A percentile compares a stretch with the other conserved stretches of the same genome.
Evolutionary conservation across 805 yeast species (phyloP).

Genomic region (Yarrowia divulgata): DNA sequence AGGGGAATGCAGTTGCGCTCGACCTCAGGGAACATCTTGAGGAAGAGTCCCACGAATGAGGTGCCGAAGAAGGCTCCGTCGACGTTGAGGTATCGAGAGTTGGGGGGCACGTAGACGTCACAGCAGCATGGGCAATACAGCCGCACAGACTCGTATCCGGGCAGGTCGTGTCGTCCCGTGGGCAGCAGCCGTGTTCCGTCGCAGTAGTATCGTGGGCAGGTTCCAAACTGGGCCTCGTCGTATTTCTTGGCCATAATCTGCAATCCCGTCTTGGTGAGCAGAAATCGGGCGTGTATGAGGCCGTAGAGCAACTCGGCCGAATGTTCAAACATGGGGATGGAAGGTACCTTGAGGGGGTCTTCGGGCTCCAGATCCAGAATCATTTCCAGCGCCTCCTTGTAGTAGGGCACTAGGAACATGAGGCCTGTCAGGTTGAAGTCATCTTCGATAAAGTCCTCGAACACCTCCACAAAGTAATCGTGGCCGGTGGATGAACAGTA

Average conservation of each 20-base stretch:
- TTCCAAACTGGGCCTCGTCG: slow-evolving; percentile 86
- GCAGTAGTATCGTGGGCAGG: slow-evolving; percentile 89
- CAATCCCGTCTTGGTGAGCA: slow-evolving; percentile 86
- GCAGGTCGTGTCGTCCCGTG: slow-evolving; percentile 86
- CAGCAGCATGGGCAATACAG: slow-evolving; percentile 94
- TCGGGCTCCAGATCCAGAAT: slow-evolving; percentile 83
- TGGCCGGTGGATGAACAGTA: slow-evolving; percentile 82
- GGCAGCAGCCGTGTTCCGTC: slow-evolving; percentile 91
- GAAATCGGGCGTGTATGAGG: slow-evolving; percentile 89
- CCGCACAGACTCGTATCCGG: slow-evolving; percentile 91
- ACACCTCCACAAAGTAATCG: slow-evolving; percentile 90
- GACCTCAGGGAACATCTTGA: slow-evolving; percentile 90
- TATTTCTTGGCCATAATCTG: slow-evolving; percentile 88
- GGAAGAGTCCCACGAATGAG: slow-evolving; percentile 89
- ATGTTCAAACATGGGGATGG: slow-evolving; percentile 79
- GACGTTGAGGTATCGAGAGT: slow-evolving; percentile 82
- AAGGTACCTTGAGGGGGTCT: slow-evolving; percentile 64
- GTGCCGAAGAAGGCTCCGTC: slow-evolving; percentile 99
- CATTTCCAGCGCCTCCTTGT: slow-evolving; percentile 88
- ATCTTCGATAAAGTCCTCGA: slow-evolving; percentile 92
- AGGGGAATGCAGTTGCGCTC: slow-evolving; percentile 74
- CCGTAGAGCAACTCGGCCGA: slow-evolving; percentile 94
- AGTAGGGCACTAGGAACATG: slow-evolving; percentile 83
- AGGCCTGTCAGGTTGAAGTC: slow-evolving; percentile 95
- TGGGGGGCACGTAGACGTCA: slow-evolving; percentile 87